phyloP scores from a whole-genome alignment of 495 filamentous ascomycete species.

The Penicillium paxilli region DNA sequence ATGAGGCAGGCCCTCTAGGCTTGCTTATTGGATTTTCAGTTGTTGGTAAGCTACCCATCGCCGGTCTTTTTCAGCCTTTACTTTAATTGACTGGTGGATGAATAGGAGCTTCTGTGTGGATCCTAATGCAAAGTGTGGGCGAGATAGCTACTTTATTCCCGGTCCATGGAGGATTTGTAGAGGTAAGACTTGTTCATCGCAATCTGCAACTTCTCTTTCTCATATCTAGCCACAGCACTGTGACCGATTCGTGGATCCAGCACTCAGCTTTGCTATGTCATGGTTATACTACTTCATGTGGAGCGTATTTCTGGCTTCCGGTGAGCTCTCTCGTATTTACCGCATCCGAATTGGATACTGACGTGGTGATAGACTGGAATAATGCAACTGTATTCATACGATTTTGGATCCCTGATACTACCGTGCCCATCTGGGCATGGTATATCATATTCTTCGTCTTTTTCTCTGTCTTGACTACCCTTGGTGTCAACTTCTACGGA shows the following conservation, averaged over 20 bases:
- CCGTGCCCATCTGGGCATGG: neutral
- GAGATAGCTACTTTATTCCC: neutral
- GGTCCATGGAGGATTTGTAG: neutral
- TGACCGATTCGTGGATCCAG: neutral
- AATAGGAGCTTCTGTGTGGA: neutral
- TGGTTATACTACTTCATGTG: neutral
- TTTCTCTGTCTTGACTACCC: neutral
- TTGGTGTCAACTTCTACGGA: slow-evolving; percentile 2
- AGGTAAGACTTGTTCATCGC: neutral
- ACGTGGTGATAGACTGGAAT: neutral
- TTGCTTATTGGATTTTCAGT: neutral
- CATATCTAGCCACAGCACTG: neutral
- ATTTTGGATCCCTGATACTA: neutral
- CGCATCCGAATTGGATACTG: neutral
- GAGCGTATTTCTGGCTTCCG: neutral
- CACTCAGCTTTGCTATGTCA: neutral
- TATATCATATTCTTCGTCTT: neutral
- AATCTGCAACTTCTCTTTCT: neutral
- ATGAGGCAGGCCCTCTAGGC: neutral
- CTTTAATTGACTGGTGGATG: too few species aligned
- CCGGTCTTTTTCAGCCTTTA: too few species aligned
- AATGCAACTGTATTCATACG: neutral
- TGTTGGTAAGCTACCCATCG: neutral
- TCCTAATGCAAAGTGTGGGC: neutral
- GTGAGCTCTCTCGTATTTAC: neutral